Evolutionary conservation across 140 eudicot species (phyloP), one percentile per base, ranked within the genome.

Genomic region (Anethum foeniculum): DNA sequence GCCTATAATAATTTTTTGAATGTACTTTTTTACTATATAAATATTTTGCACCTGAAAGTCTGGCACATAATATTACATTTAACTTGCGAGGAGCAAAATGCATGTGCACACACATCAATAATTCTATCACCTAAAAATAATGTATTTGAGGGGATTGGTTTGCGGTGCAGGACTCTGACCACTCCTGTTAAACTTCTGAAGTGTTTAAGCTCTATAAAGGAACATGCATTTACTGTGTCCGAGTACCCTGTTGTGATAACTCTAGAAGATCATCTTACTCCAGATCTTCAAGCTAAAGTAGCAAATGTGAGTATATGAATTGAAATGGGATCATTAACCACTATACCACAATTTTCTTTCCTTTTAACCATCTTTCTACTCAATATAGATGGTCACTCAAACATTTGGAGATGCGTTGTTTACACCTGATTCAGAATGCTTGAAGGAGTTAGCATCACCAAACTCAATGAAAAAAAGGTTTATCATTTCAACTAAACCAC

Each of bases 401-500:
- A 94, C 91, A 58, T 94, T 94, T 86, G 98, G 94, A 77, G 93
- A 90, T 36, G 82, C 91, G 73, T 86, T 94, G 81, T 92, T 88
- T 85, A 47, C 80, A 77, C 96, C 98, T 23, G 90, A 80, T 7
- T 13, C 92, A 34, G 96, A 89, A 47, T 30, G 90, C 81, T 76
- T 94, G 79, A 80, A 49, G 41, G 95, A 92, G 78, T 89, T 94
- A 39, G 91, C 90, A 18, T 94, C 98, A 76, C 98, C 96, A 0
- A 92, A 86, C 62, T 81, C 82, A 52, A 77, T 94, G 74, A 94
- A 88, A 84, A 79, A 64, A 81, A 85, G 87, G 86, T 64, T 94
- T 64, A 90, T 94, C 32, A 94, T 94, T 85, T 94, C 98, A 48
- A 94, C 97, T 36, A 94, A 94, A 83, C 98, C 98, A 78, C 97